Base-by-base conservation (phyloP, 768 basidiomycete species). In the Trametes maxima region DNA sequence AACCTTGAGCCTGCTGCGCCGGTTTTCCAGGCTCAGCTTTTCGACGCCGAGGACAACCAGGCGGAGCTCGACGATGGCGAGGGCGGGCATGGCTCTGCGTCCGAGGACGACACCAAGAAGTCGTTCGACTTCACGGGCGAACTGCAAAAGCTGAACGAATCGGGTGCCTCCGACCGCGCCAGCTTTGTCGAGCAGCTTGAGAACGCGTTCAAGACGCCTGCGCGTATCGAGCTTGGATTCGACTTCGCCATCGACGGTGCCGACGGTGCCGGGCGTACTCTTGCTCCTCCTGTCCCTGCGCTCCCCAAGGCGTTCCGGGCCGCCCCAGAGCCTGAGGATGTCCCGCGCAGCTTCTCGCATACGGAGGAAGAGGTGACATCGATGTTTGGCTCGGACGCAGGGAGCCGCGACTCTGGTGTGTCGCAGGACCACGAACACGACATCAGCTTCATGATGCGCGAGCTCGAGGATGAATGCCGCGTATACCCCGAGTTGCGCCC, bases 81-180 rank as follows among this genome's bases (percentile, higher is more conserved):
- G 25, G 80, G 78, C 19, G 73, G 73, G 21, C 78, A 63, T 39
- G 57, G 46, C 5, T 75, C 77, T 13, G 79, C 79, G 0, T 85
- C 84, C 14, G 85, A 86, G 55, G 83, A 83, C 54, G 84, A 88
- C 63, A 92, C 90, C 0, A 90, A 87, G 75, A 88, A 82, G 67
- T 89, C 86, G 1, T 94, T 93, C 62, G 91, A 94, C 68, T 94
- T 93, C 68, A 94, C 92, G 0, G 89, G 87, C 40, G 92, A 92
- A 71, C 73, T 93, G 54, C 75, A 81, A 72, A 85, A 77, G 67
- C 78, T 93, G 50, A 86, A 88, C 54, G 86, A 89, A 65, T 86
- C 85, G 6, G 87, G 88, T 36, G 89, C 68, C 1, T 86, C 85
- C 1, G 85, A 90, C 68, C 76, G 89, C 11, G 77, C 73, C 13